Base-by-base conservation (phyloP, 2,329 filamentous ascomycete species). In the Aspergillus oerlinghausenensis region DNA sequence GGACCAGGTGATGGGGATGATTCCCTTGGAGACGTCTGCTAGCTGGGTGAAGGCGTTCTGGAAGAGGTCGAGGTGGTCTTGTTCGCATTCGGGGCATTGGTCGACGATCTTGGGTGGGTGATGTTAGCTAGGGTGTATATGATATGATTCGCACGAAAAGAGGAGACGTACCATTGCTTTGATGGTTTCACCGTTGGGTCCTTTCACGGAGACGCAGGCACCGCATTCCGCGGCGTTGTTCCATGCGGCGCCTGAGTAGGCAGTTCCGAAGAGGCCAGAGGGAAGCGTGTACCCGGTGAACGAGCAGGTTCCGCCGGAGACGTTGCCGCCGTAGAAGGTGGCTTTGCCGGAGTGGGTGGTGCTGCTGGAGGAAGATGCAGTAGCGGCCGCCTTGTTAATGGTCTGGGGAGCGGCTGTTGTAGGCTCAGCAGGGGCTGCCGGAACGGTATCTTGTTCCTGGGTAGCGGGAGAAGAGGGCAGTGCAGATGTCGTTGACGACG, bases 231-330 rank as follows among this genome's bases (percentile, higher is more conserved):
- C 78, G 1, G 80, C 78, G 52, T 68, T 52, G 29, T 66, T 59
- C 86, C 86, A 89, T 62, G 79, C 81, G 3, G 77, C 73, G 42
- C 55, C 79, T 0, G 85, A 84, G 51, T 85, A 78, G 1, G 87
- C 86, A 9, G 84, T 85, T 55, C 87, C 86, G 63, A 66, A 72
- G 55, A 88, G 70, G 11, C 77, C 75, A 10, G 79, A 75, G 6
- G 86, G 85, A 26, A 88, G 74, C 2, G 79, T 85, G 74, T 87
- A 88, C 51, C 79, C 82, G 7, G 77, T 76, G 76, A 88, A 88
- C 11, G 81, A 84, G 72, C 86, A 89, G 57, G 78, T 80, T 59
- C 86, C 86, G 42, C 85, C 85, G 4, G 72, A 69, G 2, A 84
- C 67, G 67, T 84, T 82, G 29, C 83, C 82, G 32, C 79, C 78